These are phyloP conservation scores for Suillus subaureus DNA, from an alignment of 768 basidiomycete genomes.

Conservation along the genomic window DNA sequence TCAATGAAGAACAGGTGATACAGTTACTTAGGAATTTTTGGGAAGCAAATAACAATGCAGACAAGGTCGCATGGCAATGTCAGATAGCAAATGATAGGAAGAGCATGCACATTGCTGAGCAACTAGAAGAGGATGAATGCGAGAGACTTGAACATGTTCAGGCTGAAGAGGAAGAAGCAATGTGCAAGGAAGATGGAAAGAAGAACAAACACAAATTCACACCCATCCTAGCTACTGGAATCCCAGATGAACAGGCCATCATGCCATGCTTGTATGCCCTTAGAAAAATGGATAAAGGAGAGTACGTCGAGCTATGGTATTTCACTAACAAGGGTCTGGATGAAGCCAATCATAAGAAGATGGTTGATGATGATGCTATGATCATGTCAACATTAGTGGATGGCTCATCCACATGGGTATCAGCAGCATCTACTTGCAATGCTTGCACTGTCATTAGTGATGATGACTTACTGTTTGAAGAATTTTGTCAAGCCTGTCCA, in stretches of 20 bases:
- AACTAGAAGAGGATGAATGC: too few relatives aligned
- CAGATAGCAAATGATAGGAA: background rate
- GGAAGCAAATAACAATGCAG: background rate
- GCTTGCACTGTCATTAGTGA: background rate
- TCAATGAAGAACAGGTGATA: background rate
- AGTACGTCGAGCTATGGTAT: too few relatives aligned
- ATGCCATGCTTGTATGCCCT: too few relatives aligned
- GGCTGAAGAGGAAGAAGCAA: too few relatives aligned
- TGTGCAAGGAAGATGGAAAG: too few relatives aligned
- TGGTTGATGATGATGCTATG: background rate
- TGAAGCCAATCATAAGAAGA: background rate
- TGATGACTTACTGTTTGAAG: background rate
- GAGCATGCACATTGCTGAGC: background rate
- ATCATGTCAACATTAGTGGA: background rate
- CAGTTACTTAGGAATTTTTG: background rate
- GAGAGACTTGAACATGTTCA: too few relatives aligned
- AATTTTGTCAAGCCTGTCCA: background rate
- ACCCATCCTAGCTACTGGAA: too few relatives aligned
- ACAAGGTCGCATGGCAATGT: background rate
- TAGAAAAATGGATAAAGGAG: too few relatives aligned
- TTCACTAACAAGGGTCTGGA: too few relatives aligned
- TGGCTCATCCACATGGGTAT: rapidly evolving
- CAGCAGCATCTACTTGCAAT: rapidly evolving
- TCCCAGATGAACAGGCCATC: too few relatives aligned
- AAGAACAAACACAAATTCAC: too few relatives aligned